These are phyloP conservation scores for Daldinia caldariorum DNA, from an alignment of 495 filamentous ascomycete genomes.

Conservation along the genomic window DNA sequence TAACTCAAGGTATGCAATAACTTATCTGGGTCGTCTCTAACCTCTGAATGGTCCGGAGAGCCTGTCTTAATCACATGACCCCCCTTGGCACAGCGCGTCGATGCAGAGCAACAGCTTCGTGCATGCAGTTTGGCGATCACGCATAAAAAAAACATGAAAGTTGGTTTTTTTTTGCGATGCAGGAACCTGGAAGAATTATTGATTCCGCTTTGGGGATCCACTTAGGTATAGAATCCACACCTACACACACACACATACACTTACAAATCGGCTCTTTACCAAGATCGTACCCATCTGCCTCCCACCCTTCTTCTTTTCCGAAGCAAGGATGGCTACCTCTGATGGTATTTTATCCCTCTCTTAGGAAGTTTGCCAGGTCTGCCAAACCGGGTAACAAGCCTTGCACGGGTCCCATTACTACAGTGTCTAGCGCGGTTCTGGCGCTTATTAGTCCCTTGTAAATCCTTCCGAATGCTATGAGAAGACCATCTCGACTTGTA, in stretches of 20 bases:
- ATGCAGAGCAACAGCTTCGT: constrained; percentile 22
- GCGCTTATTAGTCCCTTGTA: constrained; percentile 34
- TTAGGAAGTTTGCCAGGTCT: constrained; percentile 32
- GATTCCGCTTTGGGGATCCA: background rate
- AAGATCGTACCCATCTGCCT: constrained; percentile 25
- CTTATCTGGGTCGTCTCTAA: constrained; percentile 15
- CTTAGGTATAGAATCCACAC: background rate
- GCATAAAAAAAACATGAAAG: constrained; percentile 14
- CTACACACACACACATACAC: background rate
- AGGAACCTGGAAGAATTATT: constrained; percentile 20
- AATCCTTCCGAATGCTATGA: constrained; percentile 8
- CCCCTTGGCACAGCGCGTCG: constrained; percentile 36
- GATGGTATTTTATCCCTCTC: constrained; percentile 6
- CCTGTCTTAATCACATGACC: constrained; percentile 42
- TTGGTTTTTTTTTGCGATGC: no score
- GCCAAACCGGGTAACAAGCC: constrained; percentile 16
- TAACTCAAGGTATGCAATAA: constrained; percentile 26
- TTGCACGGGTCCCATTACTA: constrained; percentile 29
- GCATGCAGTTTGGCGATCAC: constrained; percentile 34
- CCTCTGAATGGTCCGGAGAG: constrained; percentile 30
- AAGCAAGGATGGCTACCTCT: background rate
- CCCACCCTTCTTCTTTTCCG: constrained; percentile 3
- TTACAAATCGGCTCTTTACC: constrained; percentile 19
- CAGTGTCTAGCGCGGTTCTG: constrained; percentile 24
- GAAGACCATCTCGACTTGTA: constrained; percentile 21